phyloP scores from a whole-genome alignment of 2,329 filamentous ascomycete genomes.

The Alternaria atra region DNA sequence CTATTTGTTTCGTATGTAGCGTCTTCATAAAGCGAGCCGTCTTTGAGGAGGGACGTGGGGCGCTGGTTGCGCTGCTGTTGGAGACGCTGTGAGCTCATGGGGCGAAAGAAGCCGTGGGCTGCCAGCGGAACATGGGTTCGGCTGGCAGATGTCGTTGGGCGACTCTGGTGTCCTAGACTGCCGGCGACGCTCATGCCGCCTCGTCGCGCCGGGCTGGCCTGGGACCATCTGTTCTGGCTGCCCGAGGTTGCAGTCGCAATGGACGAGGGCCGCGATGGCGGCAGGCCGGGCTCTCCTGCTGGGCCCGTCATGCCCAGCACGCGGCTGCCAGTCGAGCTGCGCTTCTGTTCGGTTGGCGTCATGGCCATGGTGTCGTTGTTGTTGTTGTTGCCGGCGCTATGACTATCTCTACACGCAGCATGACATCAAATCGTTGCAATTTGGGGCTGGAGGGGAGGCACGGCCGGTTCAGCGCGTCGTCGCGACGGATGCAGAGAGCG shows the following conservation, averaged over 20 bases:
- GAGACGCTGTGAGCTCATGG: slow-evolving; percentile 94
- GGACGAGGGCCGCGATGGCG: slow-evolving; percentile 57
- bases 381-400: slow-evolving; percentile 38
- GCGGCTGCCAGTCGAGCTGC: slow-evolving; percentile 47
- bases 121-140: slow-evolving; percentile 90
- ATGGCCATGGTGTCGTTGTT: slow-evolving; percentile 38
- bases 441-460: neutral
- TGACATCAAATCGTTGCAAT: slow-evolving; percentile 37
- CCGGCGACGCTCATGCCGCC: slow-evolving; percentile 54
- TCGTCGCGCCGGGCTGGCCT: slow-evolving; percentile 66
- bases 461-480: slow-evolving; percentile 1
- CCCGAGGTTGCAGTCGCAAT: slow-evolving; percentile 50
- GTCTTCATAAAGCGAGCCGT: slow-evolving; percentile 44
- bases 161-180: slow-evolving; percentile 52
- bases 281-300: slow-evolving; percentile 58
- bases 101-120: slow-evolving; percentile 90
- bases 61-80: slow-evolving; percentile 83
- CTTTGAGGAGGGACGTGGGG: slow-evolving; percentile 52
- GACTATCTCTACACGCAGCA: slow-evolving; percentile 37
- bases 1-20: slow-evolving; percentile 41
- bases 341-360: slow-evolving; percentile 45
- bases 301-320: slow-evolving; percentile 55
- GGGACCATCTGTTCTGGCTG: slow-evolving; percentile 61
- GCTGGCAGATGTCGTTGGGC: slow-evolving; percentile 73
- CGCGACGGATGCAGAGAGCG: slow-evolving; percentile 12